Base-by-base conservation (phyloP, 768 basidiomycete genomes). In the Mycena indigotica region DNA sequence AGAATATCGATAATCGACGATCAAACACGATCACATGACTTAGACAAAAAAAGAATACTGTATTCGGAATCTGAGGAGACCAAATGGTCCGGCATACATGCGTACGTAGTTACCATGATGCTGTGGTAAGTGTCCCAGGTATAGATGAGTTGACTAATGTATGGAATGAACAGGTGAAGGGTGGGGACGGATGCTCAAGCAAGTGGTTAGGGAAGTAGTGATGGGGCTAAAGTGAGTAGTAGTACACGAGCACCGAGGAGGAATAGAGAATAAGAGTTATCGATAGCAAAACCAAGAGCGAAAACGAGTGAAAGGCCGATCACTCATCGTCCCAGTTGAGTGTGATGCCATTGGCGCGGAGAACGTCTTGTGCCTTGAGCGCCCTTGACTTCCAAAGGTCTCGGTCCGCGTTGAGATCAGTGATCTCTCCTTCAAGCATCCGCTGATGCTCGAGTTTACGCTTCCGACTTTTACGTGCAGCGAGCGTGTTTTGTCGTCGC, bases 401-500 rank as follows among this genome's bases (percentile, higher is more conserved):
- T 6, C 25, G 25, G 2, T 58, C 57, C 10, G 8, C 51, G 30
- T 30, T 35, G 10, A 56, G 51, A 17, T 8, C 15, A 10, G 78
- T 80, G 35, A 80, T 55, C 21, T 56, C 66, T 4, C 72, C 68
- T 73, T 87, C 83, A 44, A 89, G 69, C 61, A 78, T 77, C 41
- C 77, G 75, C 66, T 85, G 79, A 65, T 88, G 80, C 70, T 85
- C 84, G 28, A 83, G 68, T 76, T 89, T 89, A 48, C 88, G 77
- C 78, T 80, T 81, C 15, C 88, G 76, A 63, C 80, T 82, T 28
- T 85, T 78, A 2, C 88, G 78, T 21, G 88, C 88, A 0, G 88
- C 87, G 10, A 89, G 66, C 25, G 87, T 88, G 66, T 89, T 89
- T 70, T 84, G 81, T 15, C 84, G 77, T 41, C 87, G 80, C 76